phyloP scores from a whole-genome alignment of 345 rosid species.

The Erodium maritimum region DNA sequence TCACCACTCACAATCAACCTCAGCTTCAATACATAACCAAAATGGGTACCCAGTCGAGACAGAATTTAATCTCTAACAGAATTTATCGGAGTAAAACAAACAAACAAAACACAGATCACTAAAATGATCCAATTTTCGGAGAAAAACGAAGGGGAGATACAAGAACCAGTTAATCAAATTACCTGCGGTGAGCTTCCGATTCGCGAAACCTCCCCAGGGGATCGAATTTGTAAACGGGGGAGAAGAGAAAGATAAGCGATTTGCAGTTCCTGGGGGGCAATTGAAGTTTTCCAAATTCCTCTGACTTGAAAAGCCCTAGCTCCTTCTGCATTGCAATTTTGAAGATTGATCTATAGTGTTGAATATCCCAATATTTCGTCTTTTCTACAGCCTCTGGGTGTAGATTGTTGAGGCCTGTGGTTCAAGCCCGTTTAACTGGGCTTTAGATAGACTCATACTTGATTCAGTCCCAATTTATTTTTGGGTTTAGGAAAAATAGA shows the following conservation, averaged over 20 bases:
- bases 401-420: no score
- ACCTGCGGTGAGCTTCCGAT: not conserved
- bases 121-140: not conserved
- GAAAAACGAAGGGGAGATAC: not conserved
- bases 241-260: not conserved
- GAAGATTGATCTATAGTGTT: not conserved
- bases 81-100: not conserved
- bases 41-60: not conserved
- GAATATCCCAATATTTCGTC: not conserved
- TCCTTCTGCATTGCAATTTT: not conserved
- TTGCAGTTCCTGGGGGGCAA: not conserved
- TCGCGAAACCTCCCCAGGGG: not conserved
- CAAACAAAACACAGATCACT: no score
- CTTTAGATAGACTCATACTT: no score
- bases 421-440: no score
- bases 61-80: not conserved
- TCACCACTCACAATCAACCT: no score
- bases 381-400: no score
- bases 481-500: no score
- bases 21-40: no score
- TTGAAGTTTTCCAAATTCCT: not conserved
- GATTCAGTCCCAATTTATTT: no score
- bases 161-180: not conserved
- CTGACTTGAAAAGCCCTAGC: not conserved
- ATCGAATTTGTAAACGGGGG: not conserved